Conservation (phyloP, 2,329 filamentous ascomycete genomes). For the Chaetothyriales sp. region DNA sequence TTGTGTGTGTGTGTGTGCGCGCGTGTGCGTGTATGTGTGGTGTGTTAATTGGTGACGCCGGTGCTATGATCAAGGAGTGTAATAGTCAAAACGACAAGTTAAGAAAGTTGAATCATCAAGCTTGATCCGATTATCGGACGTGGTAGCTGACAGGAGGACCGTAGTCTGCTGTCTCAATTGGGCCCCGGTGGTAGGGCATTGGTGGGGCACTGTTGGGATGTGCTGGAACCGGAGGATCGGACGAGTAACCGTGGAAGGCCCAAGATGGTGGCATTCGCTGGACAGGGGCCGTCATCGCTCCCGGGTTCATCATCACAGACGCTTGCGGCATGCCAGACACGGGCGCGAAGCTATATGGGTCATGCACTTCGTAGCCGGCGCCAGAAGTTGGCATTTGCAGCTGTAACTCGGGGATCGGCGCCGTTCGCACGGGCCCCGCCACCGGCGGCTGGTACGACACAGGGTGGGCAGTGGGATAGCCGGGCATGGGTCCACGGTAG, state of each 20-base stretch:
- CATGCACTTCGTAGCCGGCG: constrained; percentile 9
- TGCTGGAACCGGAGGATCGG: constrained; percentile 20
- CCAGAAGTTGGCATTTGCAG: constrained; percentile 13
- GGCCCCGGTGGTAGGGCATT: constrained; percentile 10
- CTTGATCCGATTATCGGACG: constrained; percentile 6
- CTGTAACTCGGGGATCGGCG: constrained; percentile 12
- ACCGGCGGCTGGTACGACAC: constrained; percentile 1
- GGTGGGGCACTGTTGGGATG: constrained; percentile 17
- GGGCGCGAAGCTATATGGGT: constrained; percentile 10
- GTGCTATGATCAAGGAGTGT: not conserved
- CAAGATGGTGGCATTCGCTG: constrained; percentile 23
- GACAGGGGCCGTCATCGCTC: constrained; percentile 21
- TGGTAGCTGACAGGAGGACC: constrained; percentile 11
- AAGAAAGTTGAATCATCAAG: constrained; percentile 9
- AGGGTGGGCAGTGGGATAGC: constrained; percentile 2
- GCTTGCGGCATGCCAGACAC: constrained; percentile 10
- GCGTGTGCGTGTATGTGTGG: not conserved
- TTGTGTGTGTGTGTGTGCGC: not conserved
- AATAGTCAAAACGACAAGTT: constrained; percentile 2
- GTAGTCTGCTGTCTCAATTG: constrained; percentile 11
- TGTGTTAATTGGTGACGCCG: not conserved
- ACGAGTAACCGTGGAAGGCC: constrained; percentile 25
- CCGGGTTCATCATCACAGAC: constrained; percentile 9
- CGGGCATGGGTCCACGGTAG: not conserved
- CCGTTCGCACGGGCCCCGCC: constrained; percentile 8